Conservation (phyloP, 805 yeast genomes). For the Yamadazyma takamatsuzukensis region DNA sequence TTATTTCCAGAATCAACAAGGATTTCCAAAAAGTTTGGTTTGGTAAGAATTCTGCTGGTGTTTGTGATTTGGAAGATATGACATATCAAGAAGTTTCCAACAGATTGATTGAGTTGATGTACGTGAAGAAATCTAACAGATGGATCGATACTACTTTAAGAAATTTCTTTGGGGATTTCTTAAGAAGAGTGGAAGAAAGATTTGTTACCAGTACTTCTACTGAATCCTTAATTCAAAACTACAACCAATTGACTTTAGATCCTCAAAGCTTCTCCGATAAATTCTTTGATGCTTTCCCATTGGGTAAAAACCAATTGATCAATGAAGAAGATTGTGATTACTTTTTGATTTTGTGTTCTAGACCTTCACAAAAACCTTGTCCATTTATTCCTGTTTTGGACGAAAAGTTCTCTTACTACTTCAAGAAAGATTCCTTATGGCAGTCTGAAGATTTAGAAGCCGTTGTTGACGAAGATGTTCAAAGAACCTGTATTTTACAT, state of each 20-base stretch:
- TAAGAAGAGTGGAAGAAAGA: slow-evolving; percentile 97
- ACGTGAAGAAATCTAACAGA: slow-evolving; percentile 67
- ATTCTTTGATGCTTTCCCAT: slow-evolving; percentile 68
- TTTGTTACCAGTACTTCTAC: slow-evolving; percentile 52
- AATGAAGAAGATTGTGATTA: slow-evolving; percentile 94
- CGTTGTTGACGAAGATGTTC: slow-evolving; percentile 92
- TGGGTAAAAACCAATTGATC: slow-evolving; percentile 74
- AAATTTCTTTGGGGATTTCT: slow-evolving; percentile 79
- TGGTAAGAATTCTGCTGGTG: slow-evolving; percentile 72
- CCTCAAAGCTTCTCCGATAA: slow-evolving; percentile 61
- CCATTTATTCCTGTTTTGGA: slow-evolving; percentile 96
- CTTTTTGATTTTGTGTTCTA: slow-evolving; percentile 78
- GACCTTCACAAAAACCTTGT: slow-evolving; percentile 92
- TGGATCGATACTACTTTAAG: slow-evolving; percentile 90
- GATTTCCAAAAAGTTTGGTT: slow-evolving; percentile 99
- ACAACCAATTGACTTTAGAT: slow-evolving; percentile 52
- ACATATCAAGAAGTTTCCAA: slow-evolving; percentile 88
- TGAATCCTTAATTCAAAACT: slow-evolving; percentile 71
- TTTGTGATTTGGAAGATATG: slow-evolving; percentile 91
- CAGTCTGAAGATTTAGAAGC: slow-evolving; percentile 97
- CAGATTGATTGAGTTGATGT: slow-evolving; percentile 86
- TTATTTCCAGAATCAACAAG: slow-evolving; percentile 79
- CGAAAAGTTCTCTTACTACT: slow-evolving; percentile 90
- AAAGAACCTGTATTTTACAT: slow-evolving; percentile 97
- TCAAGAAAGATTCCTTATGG: slow-evolving; percentile 99